These are phyloP conservation scores for Chlorella ohadii DNA, from an alignment of 139 green algal species.

Conservation along the genomic window DNA sequence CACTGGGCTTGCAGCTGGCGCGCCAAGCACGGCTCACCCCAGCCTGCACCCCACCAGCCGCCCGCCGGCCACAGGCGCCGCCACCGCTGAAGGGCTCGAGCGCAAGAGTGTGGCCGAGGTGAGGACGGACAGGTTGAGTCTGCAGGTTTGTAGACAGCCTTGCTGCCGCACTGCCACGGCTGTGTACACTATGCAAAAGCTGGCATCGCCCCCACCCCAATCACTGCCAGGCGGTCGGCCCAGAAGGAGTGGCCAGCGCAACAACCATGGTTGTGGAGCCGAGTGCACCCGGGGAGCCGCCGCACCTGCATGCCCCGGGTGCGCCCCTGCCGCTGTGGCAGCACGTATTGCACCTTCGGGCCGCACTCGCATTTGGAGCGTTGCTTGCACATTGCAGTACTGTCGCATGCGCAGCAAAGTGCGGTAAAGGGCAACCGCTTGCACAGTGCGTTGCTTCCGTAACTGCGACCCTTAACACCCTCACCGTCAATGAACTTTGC, in stretches of 20 bases:
- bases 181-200: no score
- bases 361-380: no score
- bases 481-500: no score
- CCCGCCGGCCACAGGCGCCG: not conserved
- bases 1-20: not conserved
- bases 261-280: not conserved
- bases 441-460: no score
- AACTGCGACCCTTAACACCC: no score
- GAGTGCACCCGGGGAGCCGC: not conserved
- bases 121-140: no score
- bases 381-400: no score
- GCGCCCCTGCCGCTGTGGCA: not conserved
- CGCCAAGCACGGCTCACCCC: not conserved
- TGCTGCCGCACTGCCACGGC: no score
- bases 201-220: no score
- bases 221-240: not conserved
- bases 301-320: not conserved
- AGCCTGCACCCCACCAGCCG: conserved; percentile 8
- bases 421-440: no score
- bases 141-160: no score
- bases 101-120: not conserved
- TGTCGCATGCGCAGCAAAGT: no score
- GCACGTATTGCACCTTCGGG: not conserved
- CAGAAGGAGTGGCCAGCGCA: not conserved
- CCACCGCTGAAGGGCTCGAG: not conserved